Base-by-base conservation (phyloP, 306 rosid species). In the Vigna nakashimae region DNA sequence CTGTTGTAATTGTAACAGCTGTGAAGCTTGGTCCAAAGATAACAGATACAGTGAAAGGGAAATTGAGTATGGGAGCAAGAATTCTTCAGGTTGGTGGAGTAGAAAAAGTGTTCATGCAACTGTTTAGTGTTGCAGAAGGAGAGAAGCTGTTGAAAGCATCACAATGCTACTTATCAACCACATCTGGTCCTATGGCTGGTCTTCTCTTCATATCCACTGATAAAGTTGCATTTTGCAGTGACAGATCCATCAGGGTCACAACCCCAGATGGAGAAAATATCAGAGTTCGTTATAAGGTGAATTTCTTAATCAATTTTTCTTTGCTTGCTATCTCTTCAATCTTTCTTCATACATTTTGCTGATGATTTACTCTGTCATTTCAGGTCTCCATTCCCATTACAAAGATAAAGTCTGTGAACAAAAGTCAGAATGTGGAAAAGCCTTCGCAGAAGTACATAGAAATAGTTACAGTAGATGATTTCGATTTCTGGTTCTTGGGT, bases 161-260 rank as follows among this genome's bases (percentile, higher is more conserved):
- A 28, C 94, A 88, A 9, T 93, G 98, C 79, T 84, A 80, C 84
- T 76, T 93, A 65, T 93, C 93, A 76, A 93, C 98, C 49, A 89
- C 97, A 58, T 83, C 89, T 0, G 98, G 98, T 65, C 98, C 97
- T 22, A 84, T 91, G 20, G 93, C 94, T 16, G 98, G 97, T n/a
- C 93, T 89, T 28, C 93, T 93, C 82, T 93, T 93, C 87, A 84
- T 93, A 62, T 93, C 98, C 80, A 83, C 94, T 4, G 71, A 88
- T 34, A 91, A 87, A 76, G 38, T 93, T 71, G 93, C 98, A 9
- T 93, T 93, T 64, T 93, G 93, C 83, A 93, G 98, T 79, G 89
- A 91, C 20, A 88, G 85, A 82, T 87, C 91, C 40, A 88, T 91
- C 86, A 85, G 84, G n/a, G 14, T 93, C 67, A 32, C 89, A 63